Evolutionary conservation across 371 early-diverging fungal genomes (phyloP), one percentile per base, ranked within the genome.

Genomic region (Dinochytrium kinnereticum): DNA sequence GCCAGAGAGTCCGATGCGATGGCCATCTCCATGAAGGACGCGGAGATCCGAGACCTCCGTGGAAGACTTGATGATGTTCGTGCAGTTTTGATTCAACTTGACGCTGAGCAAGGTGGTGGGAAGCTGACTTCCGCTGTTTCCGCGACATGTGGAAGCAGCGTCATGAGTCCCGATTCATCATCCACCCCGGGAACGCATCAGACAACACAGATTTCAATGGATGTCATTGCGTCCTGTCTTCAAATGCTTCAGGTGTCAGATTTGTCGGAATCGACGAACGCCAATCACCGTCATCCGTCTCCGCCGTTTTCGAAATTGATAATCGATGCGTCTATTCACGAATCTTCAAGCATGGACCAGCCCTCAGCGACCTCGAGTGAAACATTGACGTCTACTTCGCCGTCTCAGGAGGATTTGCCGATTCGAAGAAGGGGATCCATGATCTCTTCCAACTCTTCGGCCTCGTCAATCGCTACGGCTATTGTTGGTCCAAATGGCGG

Each of bases 1-100:
- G 17, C 64, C 7, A 19, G 36, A 19, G 64, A 64, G 13, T 31
- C 64, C 21, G 77, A 76, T 66, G 50, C 67, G 0, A 59, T 72
- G 50, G 36, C 64, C 3, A 68, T 72, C n/a, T 61, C 69, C n/a
- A 15, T 72, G 17, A 76, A 72, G 28, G 70, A 76, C 51, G 64
- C 64, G n/a, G 77, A 76, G 50, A 68, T 72, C 36, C 64, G 50
- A 15, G 77, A 76, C 40, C 73, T 76, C 36, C 26, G 64, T 17
- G 2, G 3, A 15, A 3, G 37, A 2, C 24, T 64, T 15, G 64
- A 26, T 13, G 64, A 64, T 13, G 64, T 64, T 13, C 64, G 64
- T 19, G 19, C 7, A 7, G 13, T 13, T 44, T 19, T 44, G 13
- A 7, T 44, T 19, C 44, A 44, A 44, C 7, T 44, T 19, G 44